These are phyloP conservation scores for Trichoderma sp. DNA, from an alignment of 2,329 filamentous ascomycete genomes.

Conservation along the genomic window DNA sequence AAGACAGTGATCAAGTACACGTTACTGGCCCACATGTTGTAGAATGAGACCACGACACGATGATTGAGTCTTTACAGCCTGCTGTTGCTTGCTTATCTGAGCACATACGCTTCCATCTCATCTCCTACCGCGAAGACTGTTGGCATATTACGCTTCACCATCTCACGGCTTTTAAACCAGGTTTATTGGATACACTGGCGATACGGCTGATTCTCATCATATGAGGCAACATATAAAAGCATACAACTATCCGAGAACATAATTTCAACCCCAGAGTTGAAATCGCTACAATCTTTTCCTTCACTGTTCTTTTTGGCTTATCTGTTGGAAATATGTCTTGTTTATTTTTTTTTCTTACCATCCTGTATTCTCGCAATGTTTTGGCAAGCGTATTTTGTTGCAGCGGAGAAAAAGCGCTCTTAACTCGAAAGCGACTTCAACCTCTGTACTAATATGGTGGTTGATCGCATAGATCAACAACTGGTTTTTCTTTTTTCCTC, in stretches of 20 bases:
- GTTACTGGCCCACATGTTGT: not conserved
- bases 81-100: not conserved
- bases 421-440: slow-evolving; percentile 28
- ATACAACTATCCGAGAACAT: slow-evolving; percentile 2
- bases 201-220: not conserved
- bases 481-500: slow-evolving; percentile 11
- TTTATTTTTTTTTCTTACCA: not conserved
- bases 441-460: slow-evolving; percentile 38
- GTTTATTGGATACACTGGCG: not conserved
- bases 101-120: not conserved
- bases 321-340: slow-evolving; percentile 4
- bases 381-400: slow-evolving; percentile 31
- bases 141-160: not conserved
- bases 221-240: not conserved
- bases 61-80: not conserved
- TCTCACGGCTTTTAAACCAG: not conserved
- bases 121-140: not conserved
- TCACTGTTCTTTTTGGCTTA: not conserved
- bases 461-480: slow-evolving; percentile 31
- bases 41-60: not conserved
- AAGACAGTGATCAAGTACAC: not conserved
- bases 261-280: not conserved
- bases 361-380: slow-evolving; percentile 19
- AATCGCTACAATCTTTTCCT: too few relatives aligned
- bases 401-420: slow-evolving; percentile 28